Evolutionary conservation across 805 yeast genomes (phyloP), one percentile per base, ranked within the genome.

Genomic region (Cyberlindnera xishuangbannaensis): DNA sequence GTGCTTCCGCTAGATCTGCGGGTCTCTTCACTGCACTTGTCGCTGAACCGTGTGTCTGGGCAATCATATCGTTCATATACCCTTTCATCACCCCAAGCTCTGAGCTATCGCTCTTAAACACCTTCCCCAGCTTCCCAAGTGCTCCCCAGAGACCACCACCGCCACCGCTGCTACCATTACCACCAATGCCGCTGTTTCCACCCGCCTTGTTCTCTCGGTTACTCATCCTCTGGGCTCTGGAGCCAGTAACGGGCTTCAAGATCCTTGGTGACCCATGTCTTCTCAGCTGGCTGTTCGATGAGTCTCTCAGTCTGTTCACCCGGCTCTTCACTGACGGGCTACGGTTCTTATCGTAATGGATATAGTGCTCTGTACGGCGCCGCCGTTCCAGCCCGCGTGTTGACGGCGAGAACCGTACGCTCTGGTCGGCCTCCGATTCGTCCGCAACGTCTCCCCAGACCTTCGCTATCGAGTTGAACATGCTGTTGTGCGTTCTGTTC

Each of bases 391-490:
- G 21, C 9, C 34, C 34, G 17, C 35, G 34, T 5, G 39, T 33
- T 2, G 40, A 28, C 2, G 51, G 47, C 3, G 40, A 33, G 20
- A 43, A 40, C 5, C 37, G 39, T 11, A 40, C 41, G 16, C 37
- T 38, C 16, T 34, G 31, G 17, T 32, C 35, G 8, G 27, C 31
- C 17, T 18, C 28, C 8, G 38, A 30, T 25, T 46, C 50, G 6
- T 42, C 49, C 4, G 45, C 33, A 5, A 45, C 47, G 18, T 50
- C 51, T 16, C 16, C 40, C 54, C 54, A 50, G 12, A 31, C 47
- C 18, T 44, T 50, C 10, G 48, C 20, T 8, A 47, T 42, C 14
- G 47, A 37, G 26, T 38, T 30, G 28, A 49, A 45, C 54, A 49
- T 48, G 14, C 4, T 18, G n/a, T 11, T 21, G 6, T 22, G 5